phyloP scores from a whole-genome alignment of 441 rosid species.

The Melianthus villosus region DNA sequence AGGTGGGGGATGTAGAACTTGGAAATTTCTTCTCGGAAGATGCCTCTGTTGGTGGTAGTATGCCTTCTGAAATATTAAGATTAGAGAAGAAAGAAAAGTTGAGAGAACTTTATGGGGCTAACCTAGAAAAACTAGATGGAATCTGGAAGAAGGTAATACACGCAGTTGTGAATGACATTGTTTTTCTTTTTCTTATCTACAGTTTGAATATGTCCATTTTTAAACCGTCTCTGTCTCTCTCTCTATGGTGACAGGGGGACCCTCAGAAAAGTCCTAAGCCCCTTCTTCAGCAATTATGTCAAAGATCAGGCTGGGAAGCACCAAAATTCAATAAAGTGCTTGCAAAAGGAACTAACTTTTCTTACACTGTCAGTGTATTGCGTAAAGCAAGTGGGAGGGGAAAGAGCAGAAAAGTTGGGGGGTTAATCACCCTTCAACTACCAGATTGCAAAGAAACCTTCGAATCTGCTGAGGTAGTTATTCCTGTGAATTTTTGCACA shows the following conservation, averaged over 20 bases:
- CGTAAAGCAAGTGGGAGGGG: slow-evolving; percentile 90
- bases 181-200: too few relatives aligned
- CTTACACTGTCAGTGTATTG: slow-evolving; percentile 56
- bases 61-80: slow-evolving; percentile 38
- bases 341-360: slow-evolving; percentile 28
- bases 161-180: too few relatives aligned
- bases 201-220: too few relatives aligned
- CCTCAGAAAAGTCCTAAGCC: slow-evolving; percentile 63
- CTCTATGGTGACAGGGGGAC: slow-evolving; percentile 48
- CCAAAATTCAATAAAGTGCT: slow-evolving; percentile 64
- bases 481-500: too few relatives aligned
- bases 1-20: slow-evolving; percentile 42
- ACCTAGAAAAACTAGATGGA: slow-evolving; percentile 57
- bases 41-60: slow-evolving; percentile 19
- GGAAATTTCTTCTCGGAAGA: slow-evolving; percentile 55
- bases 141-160: slow-evolving; percentile 84
- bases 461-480: slow-evolving; percentile 59
- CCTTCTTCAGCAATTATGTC: slow-evolving; percentile 80
- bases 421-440: slow-evolving; percentile 60
- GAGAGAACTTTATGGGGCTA: slow-evolving; percentile 41
- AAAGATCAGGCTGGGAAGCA: slow-evolving; percentile 85
- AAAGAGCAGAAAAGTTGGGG: slow-evolving; percentile 83
- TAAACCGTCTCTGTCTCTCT: too few relatives aligned
- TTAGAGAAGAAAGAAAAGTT: slow-evolving; percentile 51
- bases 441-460: slow-evolving; percentile 37